Base-by-base conservation (phyloP, 1,139 yeast species). In the Yueomyces sp. region DNA sequence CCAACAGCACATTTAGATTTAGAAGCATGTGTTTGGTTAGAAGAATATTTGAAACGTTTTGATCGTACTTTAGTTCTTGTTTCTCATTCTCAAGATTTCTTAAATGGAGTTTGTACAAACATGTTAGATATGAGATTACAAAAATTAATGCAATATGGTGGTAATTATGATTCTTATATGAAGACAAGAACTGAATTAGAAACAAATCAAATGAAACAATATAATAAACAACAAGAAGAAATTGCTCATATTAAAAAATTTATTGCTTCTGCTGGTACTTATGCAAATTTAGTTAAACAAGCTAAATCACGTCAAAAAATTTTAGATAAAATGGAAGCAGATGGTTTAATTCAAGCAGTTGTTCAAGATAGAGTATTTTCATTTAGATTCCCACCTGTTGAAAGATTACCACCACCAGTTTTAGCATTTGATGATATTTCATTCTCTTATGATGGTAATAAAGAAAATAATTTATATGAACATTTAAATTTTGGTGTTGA, bases 21-120 rank as follows among this genome's bases (percentile, higher is more conserved):
- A 64, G 96, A 91, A 66, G 98, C 98, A 48, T 91, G 97, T 81
- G 98, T 93, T 61, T 91, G 98, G 98, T 76, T 91, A 67, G 99
- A 91, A 76, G 97, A 89, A 70, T 91, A 91, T 69, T 76, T 91
- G 62, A 89, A 87, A 74, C 75, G 89, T 65, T 91, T 81, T 66
- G 96, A 89, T 67, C 79, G 94, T 66, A 89, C 87, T 50, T 76
- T 93, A 67, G 91, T 91, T 43, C 74, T 91, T 54, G 97, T 91
- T 50, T 91, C 98, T 31, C 99, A 91, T 71, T 91, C 98, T 41
- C 96, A 87, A 73, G 99, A 91, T 82, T 91, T 91, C 95, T 75
- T 91, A 62, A 93, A 91, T 69, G 96, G 97, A 69, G 99, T 91
- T 46, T 93, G 98, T 75, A 72, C 93, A 54, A 91, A 89, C 70